Conservation (phyloP, 1,284 basidiomycete species). For the Puccinia coronata region DNA sequence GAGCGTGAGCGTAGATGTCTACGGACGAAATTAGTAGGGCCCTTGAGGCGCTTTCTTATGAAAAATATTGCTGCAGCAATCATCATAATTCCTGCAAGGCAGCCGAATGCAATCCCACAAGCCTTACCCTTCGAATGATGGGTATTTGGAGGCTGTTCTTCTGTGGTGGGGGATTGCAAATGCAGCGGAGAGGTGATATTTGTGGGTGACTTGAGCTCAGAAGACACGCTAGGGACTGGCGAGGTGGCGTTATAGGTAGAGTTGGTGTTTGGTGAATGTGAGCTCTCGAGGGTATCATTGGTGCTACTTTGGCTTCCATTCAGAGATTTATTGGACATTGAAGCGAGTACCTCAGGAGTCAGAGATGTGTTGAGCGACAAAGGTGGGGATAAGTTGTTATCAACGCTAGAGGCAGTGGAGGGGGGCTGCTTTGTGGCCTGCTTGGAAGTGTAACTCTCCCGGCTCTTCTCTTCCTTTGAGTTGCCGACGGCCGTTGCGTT, state of each 20-base stretch:
- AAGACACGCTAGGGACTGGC: neutral
- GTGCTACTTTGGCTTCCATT: neutral
- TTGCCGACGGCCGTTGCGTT: neutral
- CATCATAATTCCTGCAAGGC: neutral
- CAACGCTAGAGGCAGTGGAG: neutral
- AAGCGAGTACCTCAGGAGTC: neutral
- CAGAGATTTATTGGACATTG: neutral
- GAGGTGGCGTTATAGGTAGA: neutral
- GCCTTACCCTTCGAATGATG: slow-evolving; percentile 19
- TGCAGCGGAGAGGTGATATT: neutral
- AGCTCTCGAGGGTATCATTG: neutral
- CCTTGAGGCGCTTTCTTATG: slow-evolving; percentile 29
- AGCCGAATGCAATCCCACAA: neutral
- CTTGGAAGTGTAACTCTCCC: neutral
- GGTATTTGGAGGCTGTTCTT: neutral
- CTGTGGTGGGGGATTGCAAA: neutral
- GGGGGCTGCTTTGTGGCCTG: neutral
- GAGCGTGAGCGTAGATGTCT: slow-evolving; percentile 5
- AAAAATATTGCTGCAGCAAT: slow-evolving; percentile 16
- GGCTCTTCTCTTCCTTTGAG: neutral
- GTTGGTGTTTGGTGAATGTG: neutral
- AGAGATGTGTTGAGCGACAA: slow-evolving; percentile 13
- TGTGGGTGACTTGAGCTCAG: neutral
- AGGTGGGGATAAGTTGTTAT: slow-evolving; percentile 6
- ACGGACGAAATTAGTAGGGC: slow-evolving; percentile 8